A percentile compares a stretch with the other conserved stretches of the same genome.
phyloP scores from a whole-genome alignment of 2,329 filamentous ascomycete genomes.

The Neobulgaria alba region DNA sequence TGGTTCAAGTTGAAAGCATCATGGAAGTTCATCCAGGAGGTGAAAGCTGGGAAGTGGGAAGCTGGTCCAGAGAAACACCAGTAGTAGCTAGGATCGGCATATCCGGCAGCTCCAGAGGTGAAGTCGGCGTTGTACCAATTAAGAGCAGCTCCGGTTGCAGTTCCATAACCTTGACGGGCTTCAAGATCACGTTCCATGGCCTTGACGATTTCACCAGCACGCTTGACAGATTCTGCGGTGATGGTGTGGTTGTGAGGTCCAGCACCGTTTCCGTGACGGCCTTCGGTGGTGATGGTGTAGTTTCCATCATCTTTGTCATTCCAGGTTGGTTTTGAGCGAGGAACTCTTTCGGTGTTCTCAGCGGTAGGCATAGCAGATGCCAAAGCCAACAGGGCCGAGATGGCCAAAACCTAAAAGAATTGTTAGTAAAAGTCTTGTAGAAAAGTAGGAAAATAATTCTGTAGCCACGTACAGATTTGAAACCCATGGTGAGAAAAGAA shows the following conservation, averaged over 20 bases:
- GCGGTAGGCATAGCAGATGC: neutral
- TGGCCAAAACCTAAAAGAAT: neutral
- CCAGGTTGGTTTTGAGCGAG: neutral
- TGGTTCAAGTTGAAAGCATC: conserved; percentile 13
- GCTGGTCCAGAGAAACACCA: conserved; percentile 12
- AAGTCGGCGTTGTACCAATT: conserved; percentile 5
- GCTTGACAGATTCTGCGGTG: neutral
- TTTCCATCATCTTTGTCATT: too few species aligned
- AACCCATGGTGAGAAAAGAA: neutral
- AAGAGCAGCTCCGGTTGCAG: conserved; percentile 1
- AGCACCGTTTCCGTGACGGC: neutral
- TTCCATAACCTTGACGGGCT: neutral
- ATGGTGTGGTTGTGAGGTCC: neutral
- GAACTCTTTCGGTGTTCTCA: neutral
- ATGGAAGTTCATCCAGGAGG: conserved; percentile 18
- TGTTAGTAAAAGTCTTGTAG: neutral
- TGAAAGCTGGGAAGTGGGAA: conserved; percentile 16
- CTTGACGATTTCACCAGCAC: neutral
- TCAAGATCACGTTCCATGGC: neutral
- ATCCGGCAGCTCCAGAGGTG: conserved; percentile 16
- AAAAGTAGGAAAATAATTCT: neutral
- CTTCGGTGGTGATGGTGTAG: neutral
- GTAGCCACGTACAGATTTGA: neutral
- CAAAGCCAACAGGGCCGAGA: neutral
- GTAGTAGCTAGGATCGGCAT: conserved; percentile 10